These are phyloP conservation scores for Phlebopus sp. DNA, from an alignment of 1,284 basidiomycete species.

Conservation along the genomic window DNA sequence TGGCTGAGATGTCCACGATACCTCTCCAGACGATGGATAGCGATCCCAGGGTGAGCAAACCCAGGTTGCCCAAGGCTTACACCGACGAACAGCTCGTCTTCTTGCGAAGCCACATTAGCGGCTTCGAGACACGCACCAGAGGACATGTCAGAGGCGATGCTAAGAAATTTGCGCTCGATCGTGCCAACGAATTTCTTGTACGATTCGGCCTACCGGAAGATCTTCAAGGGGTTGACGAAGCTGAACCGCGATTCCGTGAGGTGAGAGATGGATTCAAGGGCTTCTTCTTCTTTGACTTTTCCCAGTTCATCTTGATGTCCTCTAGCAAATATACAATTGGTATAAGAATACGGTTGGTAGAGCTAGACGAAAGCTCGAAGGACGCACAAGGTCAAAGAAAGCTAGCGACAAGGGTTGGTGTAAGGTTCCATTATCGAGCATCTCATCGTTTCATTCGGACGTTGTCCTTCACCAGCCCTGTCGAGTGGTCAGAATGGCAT, in stretches of 20 bases:
- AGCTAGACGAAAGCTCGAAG: slow-evolving; percentile 51
- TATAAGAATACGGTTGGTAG: slow-evolving; percentile 64
- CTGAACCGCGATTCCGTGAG: slow-evolving; percentile 55
- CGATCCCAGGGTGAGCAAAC: slow-evolving; percentile 41
- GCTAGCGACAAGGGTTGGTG: slow-evolving; percentile 43
- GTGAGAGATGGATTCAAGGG: slow-evolving; percentile 24
- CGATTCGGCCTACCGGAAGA: slow-evolving; percentile 54
- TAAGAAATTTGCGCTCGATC: slow-evolving; percentile 60
- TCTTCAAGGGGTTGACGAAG: slow-evolving; percentile 48
- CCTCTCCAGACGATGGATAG: slow-evolving; percentile 26
- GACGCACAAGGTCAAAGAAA: slow-evolving; percentile 46
- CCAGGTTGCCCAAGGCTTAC: slow-evolving; percentile 58
- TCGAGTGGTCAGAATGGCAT: slow-evolving; percentile 11
- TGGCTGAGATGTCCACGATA: slow-evolving; percentile 14
- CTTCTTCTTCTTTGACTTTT: neutral
- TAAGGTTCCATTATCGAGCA: slow-evolving; percentile 1
- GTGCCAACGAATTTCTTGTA: slow-evolving; percentile 53
- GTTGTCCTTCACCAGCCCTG: neutral
- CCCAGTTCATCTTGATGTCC: slow-evolving; percentile 1
- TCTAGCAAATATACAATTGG: slow-evolving; percentile 65
- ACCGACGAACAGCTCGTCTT: slow-evolving; percentile 48
- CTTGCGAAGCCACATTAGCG: slow-evolving; percentile 45
- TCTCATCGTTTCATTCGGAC: neutral
- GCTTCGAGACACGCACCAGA: slow-evolving; percentile 54
- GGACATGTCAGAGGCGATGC: slow-evolving; percentile 52